Conservation (phyloP, 352 stramenopile genomes). For the Phytophthora palmivora region DNA sequence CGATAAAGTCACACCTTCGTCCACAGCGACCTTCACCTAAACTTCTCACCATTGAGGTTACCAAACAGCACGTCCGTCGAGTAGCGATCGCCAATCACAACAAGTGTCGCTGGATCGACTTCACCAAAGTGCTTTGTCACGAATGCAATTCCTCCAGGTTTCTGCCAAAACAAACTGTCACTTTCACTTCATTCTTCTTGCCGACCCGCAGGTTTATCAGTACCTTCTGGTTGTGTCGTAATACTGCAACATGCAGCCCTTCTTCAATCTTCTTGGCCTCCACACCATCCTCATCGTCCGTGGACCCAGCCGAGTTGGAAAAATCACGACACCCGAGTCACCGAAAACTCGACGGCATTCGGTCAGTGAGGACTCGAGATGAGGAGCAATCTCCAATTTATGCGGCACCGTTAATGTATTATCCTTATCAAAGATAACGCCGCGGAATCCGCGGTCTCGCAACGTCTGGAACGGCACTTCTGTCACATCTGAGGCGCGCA, state of each 20-base stretch:
- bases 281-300: slow-evolving; percentile 87
- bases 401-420: slow-evolving; percentile 97
- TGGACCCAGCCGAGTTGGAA: slow-evolving; percentile 97
- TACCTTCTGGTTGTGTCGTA: slow-evolving; percentile 93
- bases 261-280: slow-evolving; percentile 87
- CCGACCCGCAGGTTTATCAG: too few species aligned
- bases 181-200: too few species aligned
- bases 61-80: slow-evolving; percentile 98
- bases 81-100: slow-evolving; percentile 97
- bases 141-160: slow-evolving; percentile 91
- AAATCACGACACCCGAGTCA: slow-evolving; percentile 87
- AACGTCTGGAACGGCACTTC: slow-evolving; percentile 84
- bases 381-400: slow-evolving; percentile 76
- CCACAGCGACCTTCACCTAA: neutral
- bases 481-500: slow-evolving; percentile 62
- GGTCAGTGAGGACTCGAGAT: slow-evolving; percentile 68
- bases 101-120: slow-evolving; percentile 79
- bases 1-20: slow-evolving; percentile 9
- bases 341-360: slow-evolving; percentile 93
- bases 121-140: slow-evolving; percentile 87
- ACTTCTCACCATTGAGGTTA: slow-evolving; percentile 89
- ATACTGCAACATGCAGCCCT: slow-evolving; percentile 83
- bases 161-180: slow-evolving; percentile 62
- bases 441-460: slow-evolving; percentile 87
- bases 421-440: slow-evolving; percentile 98